Percentiles rank a stretch among this genome's conserved stretches.
phyloP scores from a whole-genome alignment of 2,329 filamentous ascomycete genomes.

The Fusarium succisae region DNA sequence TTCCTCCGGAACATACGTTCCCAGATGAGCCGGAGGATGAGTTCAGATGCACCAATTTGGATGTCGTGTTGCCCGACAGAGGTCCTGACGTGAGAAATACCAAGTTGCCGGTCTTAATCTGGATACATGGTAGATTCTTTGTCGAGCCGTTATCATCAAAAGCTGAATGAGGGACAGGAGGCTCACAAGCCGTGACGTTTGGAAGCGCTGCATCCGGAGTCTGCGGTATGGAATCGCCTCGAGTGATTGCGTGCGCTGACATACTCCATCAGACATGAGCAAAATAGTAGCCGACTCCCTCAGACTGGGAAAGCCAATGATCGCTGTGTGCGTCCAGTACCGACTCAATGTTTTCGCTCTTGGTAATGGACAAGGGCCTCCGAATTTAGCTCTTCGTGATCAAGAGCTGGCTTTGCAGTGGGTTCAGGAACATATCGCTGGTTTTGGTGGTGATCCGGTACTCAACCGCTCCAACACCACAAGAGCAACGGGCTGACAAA shows the following conservation, averaged over 20 bases:
- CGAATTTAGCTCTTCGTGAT: conserved; percentile 50
- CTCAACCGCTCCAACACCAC: neutral
- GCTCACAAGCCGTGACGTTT: conserved; percentile 56
- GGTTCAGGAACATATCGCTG: conserved; percentile 37
- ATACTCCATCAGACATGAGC: conserved; percentile 13
- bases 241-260: neutral
- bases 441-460: conserved; percentile 44
- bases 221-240: conserved; percentile 47
- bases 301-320: conserved; percentile 27
- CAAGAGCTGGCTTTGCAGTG: conserved; percentile 48
- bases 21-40: conserved; percentile 50
- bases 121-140: conserved; percentile 52
- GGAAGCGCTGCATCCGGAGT: conserved; percentile 53
- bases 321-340: conserved; percentile 36
- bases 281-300: conserved; percentile 49
- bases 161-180: conserved; percentile 37
- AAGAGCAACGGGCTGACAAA: rapidly evolving
- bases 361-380: conserved; percentile 49
- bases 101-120: conserved; percentile 53
- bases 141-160: rapidly evolving
- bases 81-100: neutral
- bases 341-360: conserved; percentile 51
- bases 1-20: conserved; percentile 45
- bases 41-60: conserved; percentile 55
- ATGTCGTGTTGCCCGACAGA: conserved; percentile 46